Conservation (phyloP, 140 eudicot species). For the Senecio squalidus region DNA sequence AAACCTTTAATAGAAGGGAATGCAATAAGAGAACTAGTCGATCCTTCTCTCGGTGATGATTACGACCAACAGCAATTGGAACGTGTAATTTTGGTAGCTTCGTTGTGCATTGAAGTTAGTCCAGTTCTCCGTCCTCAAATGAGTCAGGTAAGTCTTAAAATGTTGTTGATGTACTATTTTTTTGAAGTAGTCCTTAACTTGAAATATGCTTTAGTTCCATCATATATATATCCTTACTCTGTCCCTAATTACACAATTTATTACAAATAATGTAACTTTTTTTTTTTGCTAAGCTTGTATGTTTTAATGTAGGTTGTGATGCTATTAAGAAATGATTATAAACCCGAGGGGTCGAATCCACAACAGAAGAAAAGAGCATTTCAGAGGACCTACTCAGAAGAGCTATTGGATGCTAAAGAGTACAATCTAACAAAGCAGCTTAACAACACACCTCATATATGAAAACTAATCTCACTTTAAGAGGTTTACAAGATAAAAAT, state of each 20-base stretch:
- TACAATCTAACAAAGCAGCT: no score
- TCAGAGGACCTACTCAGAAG: slow-evolving; percentile 74
- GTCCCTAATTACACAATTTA: no score
- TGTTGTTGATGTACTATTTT: no score
- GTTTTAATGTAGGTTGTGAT: slow-evolving; percentile 44
- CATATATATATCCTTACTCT: no score
- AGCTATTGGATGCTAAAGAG: slow-evolving; percentile 57
- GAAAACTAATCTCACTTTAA: no score
- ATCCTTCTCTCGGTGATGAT: slow-evolving; percentile 52
- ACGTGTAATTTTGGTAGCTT: slow-evolving; percentile 47
- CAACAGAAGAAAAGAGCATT: slow-evolving; percentile 39
- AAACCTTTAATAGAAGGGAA: slow-evolving; percentile 49
- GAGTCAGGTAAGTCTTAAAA: slow-evolving; percentile 24
- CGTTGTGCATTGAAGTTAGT: slow-evolving; percentile 49
- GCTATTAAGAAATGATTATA: slow-evolving; percentile 39
- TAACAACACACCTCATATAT: no score
- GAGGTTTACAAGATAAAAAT: no score
- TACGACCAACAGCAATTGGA: slow-evolving; percentile 58
- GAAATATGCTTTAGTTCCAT: no score
- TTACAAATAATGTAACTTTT: no score
- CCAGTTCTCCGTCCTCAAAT: slow-evolving; percentile 71
- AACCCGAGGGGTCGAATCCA: slow-evolving; percentile 27
- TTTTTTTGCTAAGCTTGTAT: no score
- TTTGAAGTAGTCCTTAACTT: no score
- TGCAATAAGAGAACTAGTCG: slow-evolving; percentile 44